Evolutionary conservation across 2,329 filamentous ascomycete genomes (phyloP).

Genomic region (Davidsoniella neocaledoniae): DNA sequence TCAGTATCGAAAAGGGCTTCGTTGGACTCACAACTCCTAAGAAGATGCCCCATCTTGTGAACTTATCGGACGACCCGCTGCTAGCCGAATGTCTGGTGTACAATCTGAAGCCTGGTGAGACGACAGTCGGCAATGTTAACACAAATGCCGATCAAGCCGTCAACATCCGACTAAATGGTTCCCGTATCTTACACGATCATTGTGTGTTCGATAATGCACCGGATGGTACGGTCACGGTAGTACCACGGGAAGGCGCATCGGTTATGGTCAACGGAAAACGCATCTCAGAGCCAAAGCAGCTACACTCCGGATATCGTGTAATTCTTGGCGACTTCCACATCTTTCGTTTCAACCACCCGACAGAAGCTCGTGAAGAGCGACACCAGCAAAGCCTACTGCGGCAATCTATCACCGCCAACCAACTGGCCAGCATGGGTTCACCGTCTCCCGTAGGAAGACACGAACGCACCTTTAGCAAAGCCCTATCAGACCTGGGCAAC

Average conservation of each 20-base stretch:
- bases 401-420: slow-evolving; percentile 51
- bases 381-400: slow-evolving; percentile 50
- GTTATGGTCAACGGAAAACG: slow-evolving; percentile 96
- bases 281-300: slow-evolving; percentile 66
- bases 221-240: slow-evolving; percentile 81
- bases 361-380: slow-evolving; percentile 84
- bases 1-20: slow-evolving; percentile 97
- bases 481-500: slow-evolving; percentile 61
- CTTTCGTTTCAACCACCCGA: slow-evolving; percentile 93
- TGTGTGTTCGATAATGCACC: slow-evolving; percentile 78
- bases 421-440: slow-evolving; percentile 33
- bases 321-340: slow-evolving; percentile 98
- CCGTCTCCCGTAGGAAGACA: slow-evolving; percentile 27
- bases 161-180: slow-evolving; percentile 87
- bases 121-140: slow-evolving; percentile 87
- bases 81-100: slow-evolving; percentile 94
- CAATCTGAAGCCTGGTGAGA: slow-evolving; percentile 89
- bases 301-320: slow-evolving; percentile 84
- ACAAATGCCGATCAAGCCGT: slow-evolving; percentile 56
- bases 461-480: slow-evolving; percentile 64
- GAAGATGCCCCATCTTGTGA: slow-evolving; percentile 98
- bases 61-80: slow-evolving; percentile 84
- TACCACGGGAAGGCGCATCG: slow-evolving; percentile 78
- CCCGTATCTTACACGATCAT: slow-evolving; percentile 80
- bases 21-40: slow-evolving; percentile 90